Conservation (phyloP, 2,329 filamentous ascomycete species). For the Blastomyces emzantsi region DNA sequence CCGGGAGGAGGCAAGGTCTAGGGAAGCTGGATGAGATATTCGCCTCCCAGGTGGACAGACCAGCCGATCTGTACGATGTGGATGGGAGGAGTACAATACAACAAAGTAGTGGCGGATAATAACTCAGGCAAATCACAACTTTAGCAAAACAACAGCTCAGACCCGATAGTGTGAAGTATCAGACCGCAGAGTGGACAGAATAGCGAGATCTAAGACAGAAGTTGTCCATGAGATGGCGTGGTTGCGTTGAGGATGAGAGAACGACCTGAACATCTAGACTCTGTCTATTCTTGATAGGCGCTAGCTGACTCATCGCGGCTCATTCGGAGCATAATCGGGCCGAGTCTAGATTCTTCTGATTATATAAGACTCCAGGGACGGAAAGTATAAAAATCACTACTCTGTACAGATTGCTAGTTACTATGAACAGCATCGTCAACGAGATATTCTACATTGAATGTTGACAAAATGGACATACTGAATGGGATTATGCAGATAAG, state of each 20-base stretch:
- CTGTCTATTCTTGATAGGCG: not conserved
- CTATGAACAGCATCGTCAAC: no score
- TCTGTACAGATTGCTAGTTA: no score
- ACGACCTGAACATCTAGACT: slow-evolving; percentile 2
- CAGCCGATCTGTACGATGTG: not conserved
- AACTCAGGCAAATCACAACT: not conserved
- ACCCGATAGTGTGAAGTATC: not conserved
- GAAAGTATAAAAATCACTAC: not conserved
- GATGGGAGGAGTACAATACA: not conserved
- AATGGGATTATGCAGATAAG: not conserved
- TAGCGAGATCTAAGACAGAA: not conserved
- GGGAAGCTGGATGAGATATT: not conserved
- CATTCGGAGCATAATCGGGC: not conserved
- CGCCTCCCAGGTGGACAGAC: not conserved
- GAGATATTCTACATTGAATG: not conserved
- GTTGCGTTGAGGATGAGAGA: not conserved
- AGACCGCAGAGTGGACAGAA: not conserved
- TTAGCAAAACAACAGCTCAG: not conserved
- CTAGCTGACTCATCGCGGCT: not conserved
- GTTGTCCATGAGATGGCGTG: not conserved
- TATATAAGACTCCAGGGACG: not conserved
- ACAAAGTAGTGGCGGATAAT: not conserved
- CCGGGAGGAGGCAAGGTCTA: not conserved
- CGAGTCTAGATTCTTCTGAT: not conserved
- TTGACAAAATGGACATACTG: not conserved